These are phyloP conservation scores for Porogramme epimiltina DNA, from an alignment of 1,284 basidiomycete genomes.

Conservation along the genomic window DNA sequence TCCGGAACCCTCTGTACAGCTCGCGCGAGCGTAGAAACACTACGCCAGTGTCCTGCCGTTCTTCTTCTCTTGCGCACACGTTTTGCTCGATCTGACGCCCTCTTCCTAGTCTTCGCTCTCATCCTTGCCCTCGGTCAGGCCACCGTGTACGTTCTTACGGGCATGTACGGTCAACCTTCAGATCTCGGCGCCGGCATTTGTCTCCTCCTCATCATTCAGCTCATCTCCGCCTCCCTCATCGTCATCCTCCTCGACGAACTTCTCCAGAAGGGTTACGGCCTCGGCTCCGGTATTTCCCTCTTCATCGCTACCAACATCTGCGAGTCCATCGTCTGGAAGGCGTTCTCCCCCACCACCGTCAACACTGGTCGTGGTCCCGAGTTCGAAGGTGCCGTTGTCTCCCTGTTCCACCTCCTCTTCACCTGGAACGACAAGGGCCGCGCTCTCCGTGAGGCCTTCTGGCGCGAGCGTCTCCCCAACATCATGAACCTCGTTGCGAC, in stretches of 20 bases:
- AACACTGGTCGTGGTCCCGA: slow-evolving; percentile 98
- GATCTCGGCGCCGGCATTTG: slow-evolving; percentile 98
- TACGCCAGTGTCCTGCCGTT: too few relatives aligned
- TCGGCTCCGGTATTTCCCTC: slow-evolving; percentile 97
- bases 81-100: too few relatives aligned
- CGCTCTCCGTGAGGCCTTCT: slow-evolving; percentile 97
- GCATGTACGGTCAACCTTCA: slow-evolving; percentile 92
- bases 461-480: slow-evolving; percentile 95
- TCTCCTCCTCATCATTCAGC: slow-evolving; percentile 92
- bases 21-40: too few relatives aligned
- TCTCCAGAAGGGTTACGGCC: slow-evolving; percentile 98
- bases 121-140: slow-evolving; percentile 97
- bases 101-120: slow-evolving; percentile 83
- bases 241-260: slow-evolving; percentile 99
- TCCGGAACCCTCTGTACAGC: too few relatives aligned
- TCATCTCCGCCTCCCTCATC: slow-evolving; percentile 92
- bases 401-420: slow-evolving; percentile 97
- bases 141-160: slow-evolving; percentile 96
- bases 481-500: slow-evolving; percentile 98
- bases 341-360: slow-evolving; percentile 96
- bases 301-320: slow-evolving; percentile 99
- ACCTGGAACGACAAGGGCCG: slow-evolving; percentile 99
- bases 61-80: too few relatives aligned
- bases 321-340: slow-evolving; percentile 99
- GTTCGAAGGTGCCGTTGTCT: slow-evolving; percentile 96